phyloP scores from a whole-genome alignment of 495 filamentous ascomycete species.

The Talaromyces wortmannii region DNA sequence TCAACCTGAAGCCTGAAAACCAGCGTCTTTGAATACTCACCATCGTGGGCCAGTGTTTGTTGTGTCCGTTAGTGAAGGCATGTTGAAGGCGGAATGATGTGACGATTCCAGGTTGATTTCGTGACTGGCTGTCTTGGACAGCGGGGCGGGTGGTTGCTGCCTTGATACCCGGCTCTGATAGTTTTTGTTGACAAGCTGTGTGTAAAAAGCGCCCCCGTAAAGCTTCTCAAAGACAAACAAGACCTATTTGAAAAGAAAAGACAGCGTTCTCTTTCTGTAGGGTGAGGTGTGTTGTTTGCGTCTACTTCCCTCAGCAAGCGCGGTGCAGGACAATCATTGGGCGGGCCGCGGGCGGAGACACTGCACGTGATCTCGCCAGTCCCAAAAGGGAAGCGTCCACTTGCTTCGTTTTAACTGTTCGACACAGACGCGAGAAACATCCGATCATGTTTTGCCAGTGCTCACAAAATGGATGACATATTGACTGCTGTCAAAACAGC shows the following conservation, averaged over 20 bases:
- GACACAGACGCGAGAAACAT: not conserved
- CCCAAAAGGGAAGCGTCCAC: slow-evolving; percentile 5
- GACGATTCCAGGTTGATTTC: no score
- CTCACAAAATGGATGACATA: slow-evolving; percentile 31
- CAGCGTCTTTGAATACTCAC: not conserved
- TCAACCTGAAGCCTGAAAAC: not conserved
- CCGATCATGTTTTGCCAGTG: not conserved
- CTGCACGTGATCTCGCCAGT: slow-evolving; percentile 23
- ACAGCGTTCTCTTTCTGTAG: no score
- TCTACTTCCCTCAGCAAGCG: not conserved
- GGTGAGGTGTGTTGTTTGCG: no score
- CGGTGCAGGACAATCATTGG: not conserved
- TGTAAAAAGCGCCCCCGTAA: no score
- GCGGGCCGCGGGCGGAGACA: not conserved
- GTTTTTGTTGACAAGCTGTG: no score
- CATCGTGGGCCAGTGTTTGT: not conserved
- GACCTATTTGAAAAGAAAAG: no score
- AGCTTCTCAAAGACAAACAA: no score
- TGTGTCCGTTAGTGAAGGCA: not conserved
- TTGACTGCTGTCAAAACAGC: slow-evolving; percentile 33
- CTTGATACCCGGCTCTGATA: not conserved
- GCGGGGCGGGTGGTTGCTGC: not conserved
- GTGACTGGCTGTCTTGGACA: not conserved
- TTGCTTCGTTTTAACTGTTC: not conserved
- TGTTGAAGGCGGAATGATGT: not conserved